Base-by-base conservation (phyloP, 2,329 filamentous ascomycete genomes). In the Teratosphaeria zuluensis region DNA sequence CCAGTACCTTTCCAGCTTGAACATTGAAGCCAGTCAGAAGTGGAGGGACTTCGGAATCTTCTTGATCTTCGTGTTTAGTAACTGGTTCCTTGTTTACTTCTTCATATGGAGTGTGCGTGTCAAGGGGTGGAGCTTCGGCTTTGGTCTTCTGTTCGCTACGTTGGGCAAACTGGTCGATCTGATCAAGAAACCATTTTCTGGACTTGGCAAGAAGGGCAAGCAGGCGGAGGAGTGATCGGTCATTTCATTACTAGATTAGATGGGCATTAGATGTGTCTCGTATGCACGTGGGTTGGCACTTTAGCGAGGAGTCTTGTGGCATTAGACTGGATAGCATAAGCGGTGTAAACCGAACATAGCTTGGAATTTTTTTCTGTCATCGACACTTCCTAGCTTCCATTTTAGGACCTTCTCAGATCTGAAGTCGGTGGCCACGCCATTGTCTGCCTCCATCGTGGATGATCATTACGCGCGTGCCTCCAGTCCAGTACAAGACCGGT, bases 31-130 rank as follows among this genome's bases (percentile, higher is more conserved):
- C 0, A 71, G 68, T 21, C 79, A 91, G 57, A 89, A 89, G 74
- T 91, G 88, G 88, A 75, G 82, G 51, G 78, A 86, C 70, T 87
- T 90, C 65, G 88, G 86, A 7, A 85, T 90, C 61, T 89, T 90
- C 75, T 65, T 89, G 8, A 84, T 82, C 1, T 91, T 90, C 69
- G 83, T 82, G 56, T 74, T 87, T 14, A 85, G 82, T 55, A 90
- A 90, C 68, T 90, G 84, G 84, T 74, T 80, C 48, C 72, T 90
- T 57, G 86, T 90, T 0, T 70, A 71, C 57, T 89, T 90, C 73
- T 90, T 91, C 68, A 84, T 90, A 58, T 91, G 87, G 73, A 86
- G 83, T 2, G 85, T 89, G 6, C 79, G 88, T 19, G 82, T 90
- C 57, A 80, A 80, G 63, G 81, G 85, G 7, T 90, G 86, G 86